These are phyloP conservation scores for Myxozyma nipponensis DNA, from an alignment of 805 yeast genomes.

Conservation along the genomic window DNA sequence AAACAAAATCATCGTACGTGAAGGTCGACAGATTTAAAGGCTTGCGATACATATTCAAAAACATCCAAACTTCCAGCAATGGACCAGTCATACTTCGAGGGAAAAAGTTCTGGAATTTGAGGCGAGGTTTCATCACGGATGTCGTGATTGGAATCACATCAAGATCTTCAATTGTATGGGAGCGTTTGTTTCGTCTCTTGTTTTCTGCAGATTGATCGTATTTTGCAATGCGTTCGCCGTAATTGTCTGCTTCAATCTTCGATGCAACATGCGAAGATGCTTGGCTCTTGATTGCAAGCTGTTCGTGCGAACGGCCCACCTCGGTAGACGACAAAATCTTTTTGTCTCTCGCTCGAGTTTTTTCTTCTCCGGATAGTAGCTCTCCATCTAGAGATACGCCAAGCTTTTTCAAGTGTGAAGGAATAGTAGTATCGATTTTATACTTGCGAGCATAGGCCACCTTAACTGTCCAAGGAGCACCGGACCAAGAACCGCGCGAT, in stretches of 20 bases:
- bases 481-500: slow-evolving; percentile 72
- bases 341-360: slow-evolving; percentile 1
- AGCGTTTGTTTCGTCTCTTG: slow-evolving; percentile 5
- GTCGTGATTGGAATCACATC: slow-evolving; percentile 24
- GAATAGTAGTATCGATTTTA: slow-evolving; percentile 46
- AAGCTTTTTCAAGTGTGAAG: slow-evolving; percentile 29
- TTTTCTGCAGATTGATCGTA: slow-evolving; percentile 2
- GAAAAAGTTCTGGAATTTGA: slow-evolving; percentile 19
- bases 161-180: slow-evolving; percentile 29
- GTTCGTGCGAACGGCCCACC: slow-evolving; percentile 17
- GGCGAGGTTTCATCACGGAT: slow-evolving; percentile 26
- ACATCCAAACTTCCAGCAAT: slow-evolving; percentile 65
- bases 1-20: slow-evolving; percentile 73
- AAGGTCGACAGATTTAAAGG: slow-evolving; percentile 65
- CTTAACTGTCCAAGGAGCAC: slow-evolving; percentile 95
- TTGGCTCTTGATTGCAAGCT: not conserved
- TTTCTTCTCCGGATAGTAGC: not conserved
- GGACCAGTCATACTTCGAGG: slow-evolving; percentile 28
- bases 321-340: not conserved
- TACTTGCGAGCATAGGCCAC: slow-evolving; percentile 67
- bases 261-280: not conserved
- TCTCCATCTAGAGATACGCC: slow-evolving; percentile 20
- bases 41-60: slow-evolving; percentile 64
- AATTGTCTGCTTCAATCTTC: not conserved
- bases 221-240: not conserved